Base-by-base conservation (phyloP, 805 yeast species). In the Saturnispora dispora region DNA sequence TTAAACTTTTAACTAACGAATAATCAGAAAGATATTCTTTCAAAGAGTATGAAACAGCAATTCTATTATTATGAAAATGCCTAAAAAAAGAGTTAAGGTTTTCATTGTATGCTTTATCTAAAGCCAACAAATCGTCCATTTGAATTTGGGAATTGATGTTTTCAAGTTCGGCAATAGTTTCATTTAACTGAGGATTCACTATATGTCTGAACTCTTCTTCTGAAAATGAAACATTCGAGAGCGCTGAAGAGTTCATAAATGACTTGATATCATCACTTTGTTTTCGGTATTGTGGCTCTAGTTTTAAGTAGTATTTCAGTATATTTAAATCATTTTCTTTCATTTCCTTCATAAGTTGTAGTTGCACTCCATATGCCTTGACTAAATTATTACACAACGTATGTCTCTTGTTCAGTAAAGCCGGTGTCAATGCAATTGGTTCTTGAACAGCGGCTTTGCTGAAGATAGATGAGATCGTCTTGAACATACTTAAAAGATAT, bases 31-130 rank as follows among this genome's bases (percentile, higher is more conserved):
- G 22, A 47, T 58, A 64, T 33, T 60, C 58, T 43, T 60, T 56
- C 13, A 64, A 45, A 28, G 58, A 55, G 49, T 52, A 64, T 0
- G 67, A 62, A 2, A 62, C 56, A 20, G 58, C 53, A 17, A 64
- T 59, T 41, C 68, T 51, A 18, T 56, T 53, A 17, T 37, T 51
- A 51, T 64, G 68, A 48, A 59, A 64, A 6, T 53, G 48, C 6
- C 52, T 51, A n/a, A 64, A 52, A 43, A 64, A 64, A 3, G 20
- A 5, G 45, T 64, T 62, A 11, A 63, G 56, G 5, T 42, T 10
- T 9, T 40, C 25, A 3, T 57, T 49, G 36, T 64, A 64, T 49
- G 59, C 45, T 5, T 47, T 22, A 35, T 58, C 55, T 10, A 64
- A 51, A 55, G 59, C 55, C 18, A 22, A 23, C 7, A 60, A 45